Conservation (phyloP, 768 basidiomycete species). For the Lentinula aciculospora region DNA sequence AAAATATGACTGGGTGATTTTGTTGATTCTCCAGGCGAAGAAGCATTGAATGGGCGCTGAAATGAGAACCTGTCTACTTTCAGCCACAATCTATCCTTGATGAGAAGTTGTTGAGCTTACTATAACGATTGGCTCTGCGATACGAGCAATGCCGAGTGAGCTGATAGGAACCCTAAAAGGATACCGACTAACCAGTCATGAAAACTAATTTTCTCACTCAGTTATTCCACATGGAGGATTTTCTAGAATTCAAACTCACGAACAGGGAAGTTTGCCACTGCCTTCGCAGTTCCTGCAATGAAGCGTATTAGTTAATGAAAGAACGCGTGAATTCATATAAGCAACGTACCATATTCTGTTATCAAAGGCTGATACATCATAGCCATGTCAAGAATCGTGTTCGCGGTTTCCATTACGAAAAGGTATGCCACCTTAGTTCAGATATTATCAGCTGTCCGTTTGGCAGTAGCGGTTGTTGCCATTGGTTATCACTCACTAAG, state of each 20-base stretch:
- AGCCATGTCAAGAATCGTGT: slow-evolving; percentile 37
- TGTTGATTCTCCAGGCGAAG: slow-evolving; percentile 12
- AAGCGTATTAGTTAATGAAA: not conserved
- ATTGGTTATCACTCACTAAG: slow-evolving; percentile 22
- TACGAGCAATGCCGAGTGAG: not conserved
- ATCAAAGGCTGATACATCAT: slow-evolving; percentile 45
- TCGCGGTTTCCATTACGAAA: slow-evolving; percentile 36
- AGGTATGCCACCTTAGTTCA: slow-evolving; percentile 31
- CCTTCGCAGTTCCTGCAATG: slow-evolving; percentile 22
- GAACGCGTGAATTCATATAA: not conserved
- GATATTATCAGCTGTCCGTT: not conserved
- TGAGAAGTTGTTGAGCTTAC: slow-evolving; percentile 13
- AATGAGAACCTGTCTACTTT: slow-evolving; percentile 8
- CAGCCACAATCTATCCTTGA: not conserved
- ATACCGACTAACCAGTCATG: slow-evolving; percentile 15
- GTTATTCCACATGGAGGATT: too few species aligned
- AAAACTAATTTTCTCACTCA: slow-evolving; percentile 17
- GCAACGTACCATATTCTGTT: slow-evolving; percentile 27
- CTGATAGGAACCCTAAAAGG: slow-evolving; percentile 14
- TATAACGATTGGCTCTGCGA: slow-evolving; percentile 27
- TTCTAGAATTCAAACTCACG: slow-evolving; percentile 10
- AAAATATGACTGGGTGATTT: slow-evolving; percentile 7
- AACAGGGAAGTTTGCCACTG: slow-evolving; percentile 24
- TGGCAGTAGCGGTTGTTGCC: not conserved
- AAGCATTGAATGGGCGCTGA: slow-evolving; percentile 14